Conservation (phyloP, 768 basidiomycete genomes). For the Trametes cubensis region DNA sequence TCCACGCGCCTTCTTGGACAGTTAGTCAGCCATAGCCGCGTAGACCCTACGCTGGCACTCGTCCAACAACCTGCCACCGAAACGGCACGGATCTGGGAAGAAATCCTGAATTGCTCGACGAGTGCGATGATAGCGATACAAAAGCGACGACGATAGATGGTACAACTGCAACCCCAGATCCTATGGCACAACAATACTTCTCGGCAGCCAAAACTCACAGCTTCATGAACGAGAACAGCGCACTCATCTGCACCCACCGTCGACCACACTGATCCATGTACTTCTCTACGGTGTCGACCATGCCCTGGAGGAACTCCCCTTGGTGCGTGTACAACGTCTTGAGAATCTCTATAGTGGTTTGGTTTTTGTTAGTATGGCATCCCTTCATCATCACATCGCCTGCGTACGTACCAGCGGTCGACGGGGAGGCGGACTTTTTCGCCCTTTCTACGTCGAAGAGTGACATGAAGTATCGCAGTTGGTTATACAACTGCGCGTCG, state of each 20-base stretch:
- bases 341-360: conserved; percentile 55
- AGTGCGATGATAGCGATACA: conserved; percentile 22
- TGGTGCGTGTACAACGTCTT: conserved; percentile 53
- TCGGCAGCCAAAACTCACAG: conserved; percentile 34
- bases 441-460: conserved; percentile 78
- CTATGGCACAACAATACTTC: background rate
- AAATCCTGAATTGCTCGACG: conserved; percentile 3
- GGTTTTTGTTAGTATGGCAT: background rate
- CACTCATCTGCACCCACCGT: conserved; percentile 82
- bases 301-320: conserved; percentile 47
- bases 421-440: conserved; percentile 51
- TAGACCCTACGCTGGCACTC: no score
- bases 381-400: background rate
- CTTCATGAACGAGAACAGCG: conserved; percentile 84
- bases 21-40: no score
- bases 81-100: background rate
- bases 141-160: conserved; percentile 6
- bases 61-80: background rate
- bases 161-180: background rate
- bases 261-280: conserved; percentile 88
- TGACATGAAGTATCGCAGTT: conserved; percentile 79
- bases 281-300: conserved; percentile 65
- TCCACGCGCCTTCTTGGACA: background rate
- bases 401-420: conserved; percentile 37
- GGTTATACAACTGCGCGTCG: conserved; percentile 84